Evolutionary conservation across 495 filamentous ascomycete species (phyloP), one percentile per base, ranked within the genome.

Genomic region (Trichoderma gamsii): DNA sequence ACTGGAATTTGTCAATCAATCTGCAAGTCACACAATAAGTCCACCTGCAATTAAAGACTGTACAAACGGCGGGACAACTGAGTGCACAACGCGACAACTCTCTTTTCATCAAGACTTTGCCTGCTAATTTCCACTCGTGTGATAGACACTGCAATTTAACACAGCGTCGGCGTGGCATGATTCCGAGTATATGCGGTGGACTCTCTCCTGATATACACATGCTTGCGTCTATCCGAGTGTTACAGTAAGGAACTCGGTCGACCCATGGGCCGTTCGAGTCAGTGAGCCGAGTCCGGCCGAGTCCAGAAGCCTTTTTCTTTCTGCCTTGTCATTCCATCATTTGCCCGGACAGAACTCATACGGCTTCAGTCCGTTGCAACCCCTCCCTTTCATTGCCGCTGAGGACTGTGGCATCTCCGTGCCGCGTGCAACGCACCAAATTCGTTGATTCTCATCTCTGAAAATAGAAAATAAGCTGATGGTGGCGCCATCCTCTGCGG

Each of bases 401-500:
- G n/a, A 23, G 49, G 5, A n/a, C 7, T 21, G 21, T 52, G 49
- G 21, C 49, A 61, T 13, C 25, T 61, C 29, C 25, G 56, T 61
- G 56, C 56, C 27, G 56, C 27, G 56, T 27, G 56, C 56, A 52
- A 61, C 51, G 25, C 27, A 32, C 56, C 27, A 25, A 11, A 12
- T 61, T 18, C 25, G 2, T 27, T 61, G 56, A 25, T 13, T 32
- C 29, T 61, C 27, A 29, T 32, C 13, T 16, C 49, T 21, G 49
- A 11, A 38, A 38, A 38, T 38, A 38, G 18, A 21, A 21, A 52
- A 61, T 61, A 61, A 61, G 56, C 56, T 61, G 56, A 61, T 61
- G 56, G 56, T 61, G 56, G 56, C 56, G 56, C 56, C 56, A 61
- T 61, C 56, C 56, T 61, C 56, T 18, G 25, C 56, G 29, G 56